Conservation (phyloP, 306 rosid genomes). For the Rosa persica region DNA sequence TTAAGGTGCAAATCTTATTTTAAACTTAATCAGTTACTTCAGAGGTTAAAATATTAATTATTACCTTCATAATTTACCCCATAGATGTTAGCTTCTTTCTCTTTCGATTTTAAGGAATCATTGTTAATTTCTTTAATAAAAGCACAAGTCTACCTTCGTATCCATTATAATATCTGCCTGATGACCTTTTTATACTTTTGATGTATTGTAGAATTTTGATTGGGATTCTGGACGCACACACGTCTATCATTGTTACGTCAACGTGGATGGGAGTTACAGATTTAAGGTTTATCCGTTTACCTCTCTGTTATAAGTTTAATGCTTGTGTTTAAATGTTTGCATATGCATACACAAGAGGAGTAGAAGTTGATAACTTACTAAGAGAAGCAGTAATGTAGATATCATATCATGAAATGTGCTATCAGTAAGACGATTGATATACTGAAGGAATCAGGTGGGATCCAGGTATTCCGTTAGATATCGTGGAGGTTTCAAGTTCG, state of each 20-base stretch:
- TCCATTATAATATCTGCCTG: neutral
- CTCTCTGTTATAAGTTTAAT: neutral
- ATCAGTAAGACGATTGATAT: neutral
- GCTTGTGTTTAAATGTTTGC: neutral
- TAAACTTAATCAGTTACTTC: neutral
- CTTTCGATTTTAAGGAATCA: neutral
- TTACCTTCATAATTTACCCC: neutral
- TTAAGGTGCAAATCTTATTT: neutral
- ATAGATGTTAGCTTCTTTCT: neutral
- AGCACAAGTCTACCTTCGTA: neutral
- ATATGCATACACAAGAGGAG: neutral
- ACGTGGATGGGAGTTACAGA: conserved; percentile 43
- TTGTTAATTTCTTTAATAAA: neutral
- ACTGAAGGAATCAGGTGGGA: neutral
- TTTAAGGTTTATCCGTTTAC: conserved; percentile 60
- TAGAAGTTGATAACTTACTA: neutral
- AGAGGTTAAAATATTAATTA: neutral
- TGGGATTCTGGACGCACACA: conserved; percentile 62
- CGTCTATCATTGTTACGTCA: conserved; percentile 58
- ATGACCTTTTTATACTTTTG: conserved; percentile 3
- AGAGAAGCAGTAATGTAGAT: neutral
- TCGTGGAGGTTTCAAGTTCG: neutral
- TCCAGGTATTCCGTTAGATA: neutral
- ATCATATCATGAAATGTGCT: neutral
- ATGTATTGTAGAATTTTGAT: conserved; percentile 46